phyloP scores from a whole-genome alignment of 2,329 filamentous ascomycete genomes.

The Phyllosticta paracitricarpa region DNA sequence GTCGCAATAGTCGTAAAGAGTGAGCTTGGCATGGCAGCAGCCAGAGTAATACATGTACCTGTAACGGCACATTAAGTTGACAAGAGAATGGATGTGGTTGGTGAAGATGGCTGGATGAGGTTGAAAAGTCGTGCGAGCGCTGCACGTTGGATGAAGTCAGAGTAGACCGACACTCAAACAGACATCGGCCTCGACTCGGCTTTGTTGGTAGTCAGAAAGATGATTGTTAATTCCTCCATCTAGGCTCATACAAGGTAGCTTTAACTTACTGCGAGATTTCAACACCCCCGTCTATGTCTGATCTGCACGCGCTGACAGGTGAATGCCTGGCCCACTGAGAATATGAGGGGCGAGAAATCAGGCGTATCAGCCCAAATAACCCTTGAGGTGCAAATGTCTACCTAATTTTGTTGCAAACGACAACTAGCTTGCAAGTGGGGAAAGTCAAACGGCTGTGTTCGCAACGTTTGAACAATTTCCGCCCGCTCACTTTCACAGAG shows the following conservation, averaged over 20 bases:
- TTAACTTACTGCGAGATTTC: background rate
- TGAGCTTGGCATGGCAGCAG: slow-evolving; percentile 25
- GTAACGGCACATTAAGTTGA: slow-evolving; percentile 26
- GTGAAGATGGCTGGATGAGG: background rate
- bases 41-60: slow-evolving; percentile 23
- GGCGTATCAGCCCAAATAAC: background rate
- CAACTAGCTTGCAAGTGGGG: background rate
- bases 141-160: background rate
- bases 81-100: background rate
- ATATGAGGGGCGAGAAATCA: background rate
- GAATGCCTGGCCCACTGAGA: background rate
- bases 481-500: background rate
- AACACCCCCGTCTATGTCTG: background rate
- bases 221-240: background rate
- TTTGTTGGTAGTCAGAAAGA: background rate
- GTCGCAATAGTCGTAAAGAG: slow-evolving; percentile 23
- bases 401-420: background rate
- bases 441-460: background rate
- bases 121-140: background rate
- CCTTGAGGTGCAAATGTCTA: background rate
- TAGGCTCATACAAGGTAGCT: background rate
- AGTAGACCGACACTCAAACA: background rate
- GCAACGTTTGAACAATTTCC: background rate
- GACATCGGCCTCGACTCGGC: background rate
- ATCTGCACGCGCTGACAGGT: background rate